phyloP scores from a whole-genome alignment of 495 filamentous ascomycete genomes.

The Tuber aestivum region DNA sequence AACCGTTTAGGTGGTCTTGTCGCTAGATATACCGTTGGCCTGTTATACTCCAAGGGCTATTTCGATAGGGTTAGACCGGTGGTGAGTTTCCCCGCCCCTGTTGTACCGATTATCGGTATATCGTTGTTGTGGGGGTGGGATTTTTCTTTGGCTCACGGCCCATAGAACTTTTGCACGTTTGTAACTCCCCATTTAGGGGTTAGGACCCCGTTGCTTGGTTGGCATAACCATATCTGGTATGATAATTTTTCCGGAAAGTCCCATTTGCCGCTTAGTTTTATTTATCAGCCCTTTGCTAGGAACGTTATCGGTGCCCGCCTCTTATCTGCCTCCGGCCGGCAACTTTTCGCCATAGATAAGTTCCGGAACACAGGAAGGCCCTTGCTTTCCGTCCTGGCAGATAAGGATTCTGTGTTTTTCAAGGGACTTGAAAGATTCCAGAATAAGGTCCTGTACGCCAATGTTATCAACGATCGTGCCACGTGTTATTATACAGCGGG shows the following conservation, averaged over 20 bases:
- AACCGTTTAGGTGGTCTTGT: conserved; percentile 58
- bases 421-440: conserved; percentile 67
- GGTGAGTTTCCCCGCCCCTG: conserved; percentile 45
- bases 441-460: conserved; percentile 69
- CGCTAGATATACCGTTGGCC: conserved; percentile 76
- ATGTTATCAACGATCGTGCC: conserved; percentile 75
- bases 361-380: conserved; percentile 77
- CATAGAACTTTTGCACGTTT: conserved; percentile 84
- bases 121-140: background rate
- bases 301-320: conserved; percentile 74
- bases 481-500: conserved; percentile 75
- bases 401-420: conserved; percentile 80
- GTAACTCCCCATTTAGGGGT: conserved; percentile 86
- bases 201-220: conserved; percentile 64
- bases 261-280: background rate
- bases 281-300: conserved; percentile 34
- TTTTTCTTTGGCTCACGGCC: conserved; percentile 7
- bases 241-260: background rate
- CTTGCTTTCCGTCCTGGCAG: conserved; percentile 72
- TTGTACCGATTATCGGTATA: background rate
- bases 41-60: conserved; percentile 71
- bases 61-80: conserved; percentile 74
- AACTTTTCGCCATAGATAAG: conserved; percentile 79
- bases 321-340: conserved; percentile 72
- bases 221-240: conserved; percentile 57